Evolutionary conservation across 306 rosid genomes (phyloP), one percentile per base, ranked within the genome.

Genomic region (Trifolium subterraneum): DNA sequence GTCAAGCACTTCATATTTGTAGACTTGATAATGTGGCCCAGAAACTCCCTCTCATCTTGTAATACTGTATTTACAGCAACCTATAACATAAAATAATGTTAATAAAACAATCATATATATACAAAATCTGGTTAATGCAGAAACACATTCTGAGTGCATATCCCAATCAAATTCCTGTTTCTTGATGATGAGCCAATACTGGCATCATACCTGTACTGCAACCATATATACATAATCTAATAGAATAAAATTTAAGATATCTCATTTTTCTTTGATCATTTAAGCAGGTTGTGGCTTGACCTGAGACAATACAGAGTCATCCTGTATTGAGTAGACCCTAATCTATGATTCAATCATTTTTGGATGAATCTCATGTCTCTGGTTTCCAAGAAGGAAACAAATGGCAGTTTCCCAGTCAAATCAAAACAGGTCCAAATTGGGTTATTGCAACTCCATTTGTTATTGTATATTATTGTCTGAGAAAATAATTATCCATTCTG

Each of bases 1-100:
- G 96, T 92, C 72, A 92, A 83, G 88, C 97, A 92, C 81, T 90
- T 92, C 97, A 92, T 92, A 80, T 92, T 92, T 13, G 96, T 92
- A 25, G 93, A 88, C 81, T 89, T 92, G 71, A 90, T 87, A 67
- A 89, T 88, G 78, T 92, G 97, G 79, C 82, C 73, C 80, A 92
- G 75, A 68, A 92, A 89, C 18, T 86, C 97, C 86, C 90, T 90
- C 82, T 89, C 96, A n/a, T 90, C 90, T 82, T 86, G 90, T 45
- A 92, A 77, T 67, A 92, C 80, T 14, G 97, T 89, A 63, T 87
- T 92, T 20, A 92, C 93, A 76, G 97, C 96, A 82, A 92, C 97
- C 97, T 92, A 78, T 41, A 80, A 27, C 80, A 68, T 42, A 48
- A 48, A 22, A 51, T 73, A 31, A 71, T 64, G 74, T 64, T 54